Evolutionary conservation across 2,329 filamentous ascomycete species (phyloP), one percentile per base, ranked within the genome.

Genomic region (Penicillium sp.): DNA sequence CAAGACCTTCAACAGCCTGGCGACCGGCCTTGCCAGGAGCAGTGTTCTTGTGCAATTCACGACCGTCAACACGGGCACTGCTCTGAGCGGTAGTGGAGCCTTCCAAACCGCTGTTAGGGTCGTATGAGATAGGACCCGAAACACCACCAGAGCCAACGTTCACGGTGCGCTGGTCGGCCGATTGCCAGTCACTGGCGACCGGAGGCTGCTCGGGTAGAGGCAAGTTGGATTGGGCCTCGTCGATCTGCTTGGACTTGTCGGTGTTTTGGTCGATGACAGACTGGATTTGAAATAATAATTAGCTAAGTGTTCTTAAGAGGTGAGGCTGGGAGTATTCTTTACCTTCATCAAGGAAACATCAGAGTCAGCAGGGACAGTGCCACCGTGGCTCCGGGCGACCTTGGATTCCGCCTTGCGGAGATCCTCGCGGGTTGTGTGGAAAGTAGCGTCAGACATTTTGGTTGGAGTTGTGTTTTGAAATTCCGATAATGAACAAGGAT

Each of bases 141-240:
- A 81, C 65, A 53, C 81, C 75, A 21, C 88, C 88, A 35, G 86
- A 85, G 62, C 88, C 88, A 48, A 90, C 85, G 69, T 91, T 89
- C 70, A 90, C 86, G 55, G 78, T 90, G 61, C 84, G 78, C 31
- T 81, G 81, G 67, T 93, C 89, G 50, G 83, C 80, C 0, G 88
- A 91, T 72, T 93, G 87, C 83, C 87, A 92, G 80, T 95, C 90
- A 5, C 89, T 89, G n/a, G 85, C 78, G n/a, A 77, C 78, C 1
- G 90, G 89, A 23, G 91, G 91, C 64, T 93, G 82, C 2, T 93
- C 90, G 19, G 91, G 91, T 50, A 93, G 85, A 51, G 90, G 89
- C 31, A 96, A 86, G 76, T 92, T 91, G 73, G 86, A 77, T 77
- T 88, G 82, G 69, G 82, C 82, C 74, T 89, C 77, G 52, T 87